Evolutionary conservation across 73 alveolate species (phyloP), one percentile per base, ranked within the genome.

Genomic region (Paramecium caudatum): DNA sequence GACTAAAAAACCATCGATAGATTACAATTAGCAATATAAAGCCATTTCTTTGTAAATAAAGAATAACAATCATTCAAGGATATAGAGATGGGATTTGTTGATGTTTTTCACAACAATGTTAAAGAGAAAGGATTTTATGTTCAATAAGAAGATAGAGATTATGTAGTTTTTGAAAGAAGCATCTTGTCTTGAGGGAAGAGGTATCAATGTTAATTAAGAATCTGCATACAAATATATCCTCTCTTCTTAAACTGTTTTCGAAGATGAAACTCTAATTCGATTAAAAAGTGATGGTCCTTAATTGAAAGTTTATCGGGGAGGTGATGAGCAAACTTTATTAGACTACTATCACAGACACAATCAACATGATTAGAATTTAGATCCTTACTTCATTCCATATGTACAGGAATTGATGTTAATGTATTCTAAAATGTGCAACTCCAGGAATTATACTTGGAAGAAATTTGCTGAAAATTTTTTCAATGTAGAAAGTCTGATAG

Each of bases 401-500:
- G 47, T 86, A 4, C 43, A 43, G 5, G 93, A 86, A 30, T 86
- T 39, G 17, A 86, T 86, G 93, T 37, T 33, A 63, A 47, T 86
- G 45, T 86, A 86, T 63, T 32, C 93, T 15, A 62, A 74, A 13
- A 86, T 86, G 93, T 63, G 93, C 25, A 86, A 86, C 65, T 49
- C 82, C 55, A 61, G 93, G 41, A 86, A 86, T 43, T 62, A 86
- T 32, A 86, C 93, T 3, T 86, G 93, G 93, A 86, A 86, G 36
- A 86, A 86, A 61, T 86, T 86, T 62, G 93, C 84, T 16, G 93
- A 86, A 16, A 86, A 86, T 15, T 62, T 70, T 36, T 86, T 70
- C 25, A 86, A 86, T 47, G 82, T 86, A 8, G 93, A 86, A 43
- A 49, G 86, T 6, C 39, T 86, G 15, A 78, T 62, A 19, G 93